Evolutionary conservation across 768 basidiomycete genomes (phyloP).

Genomic region (Lepiota brunneoincarnata): DNA sequence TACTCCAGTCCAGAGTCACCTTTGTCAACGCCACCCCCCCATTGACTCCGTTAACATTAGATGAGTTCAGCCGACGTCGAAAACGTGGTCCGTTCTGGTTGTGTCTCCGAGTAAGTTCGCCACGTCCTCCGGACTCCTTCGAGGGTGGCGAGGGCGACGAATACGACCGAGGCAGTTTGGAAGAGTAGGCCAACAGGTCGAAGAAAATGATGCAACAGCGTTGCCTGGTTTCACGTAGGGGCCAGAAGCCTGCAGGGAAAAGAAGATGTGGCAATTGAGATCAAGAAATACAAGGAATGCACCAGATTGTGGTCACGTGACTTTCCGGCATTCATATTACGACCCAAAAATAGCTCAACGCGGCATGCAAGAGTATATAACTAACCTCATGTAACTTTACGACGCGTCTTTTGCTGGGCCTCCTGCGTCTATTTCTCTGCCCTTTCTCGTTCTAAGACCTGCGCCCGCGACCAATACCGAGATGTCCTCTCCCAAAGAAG

Average conservation of each 20-base stretch:
- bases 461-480: not conserved
- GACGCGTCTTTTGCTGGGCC: constrained; percentile 9
- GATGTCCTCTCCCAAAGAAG: constrained; percentile 8
- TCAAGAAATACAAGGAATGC: not conserved
- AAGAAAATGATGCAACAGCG: not conserved
- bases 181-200: constrained; percentile 9
- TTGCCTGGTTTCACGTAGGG: not conserved
- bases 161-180: constrained; percentile 76
- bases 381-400: not conserved
- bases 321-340: not conserved
- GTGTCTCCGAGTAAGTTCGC: constrained; percentile 41
- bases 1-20: constrained; percentile 67
- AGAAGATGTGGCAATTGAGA: constrained; percentile 4
- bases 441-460: constrained; percentile 5
- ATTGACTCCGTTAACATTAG: constrained; percentile 5
- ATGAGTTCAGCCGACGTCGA: constrained; percentile 34
- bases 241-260: constrained; percentile 12
- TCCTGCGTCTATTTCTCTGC: not conserved
- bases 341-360: constrained; percentile 5
- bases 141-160: constrained; percentile 77
- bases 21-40: constrained; percentile 10
- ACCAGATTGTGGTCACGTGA: constrained; percentile 9
- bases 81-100: constrained; percentile 30
- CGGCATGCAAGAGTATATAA: not conserved
- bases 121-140: constrained; percentile 48